Percentiles rank a stretch among this genome's conserved stretches.
These are phyloP conservation scores for Trametes villosa DNA, from an alignment of 768 basidiomycete genomes.

Conservation along the genomic window DNA sequence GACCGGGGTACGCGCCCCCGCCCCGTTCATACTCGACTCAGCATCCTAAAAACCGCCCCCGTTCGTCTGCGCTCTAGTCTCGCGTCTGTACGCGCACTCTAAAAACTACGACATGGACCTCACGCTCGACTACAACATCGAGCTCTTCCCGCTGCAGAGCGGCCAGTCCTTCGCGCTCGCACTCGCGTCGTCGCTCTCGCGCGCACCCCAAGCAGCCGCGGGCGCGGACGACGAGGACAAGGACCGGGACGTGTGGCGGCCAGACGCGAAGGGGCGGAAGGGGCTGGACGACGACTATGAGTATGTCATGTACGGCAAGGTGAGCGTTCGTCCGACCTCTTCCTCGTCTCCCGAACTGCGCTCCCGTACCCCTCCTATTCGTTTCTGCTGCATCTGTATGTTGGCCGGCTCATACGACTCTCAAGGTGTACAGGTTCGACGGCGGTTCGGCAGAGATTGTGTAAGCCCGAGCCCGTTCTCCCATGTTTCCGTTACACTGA, in stretches of 20 bases:
- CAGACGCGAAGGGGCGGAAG: conserved; percentile 77
- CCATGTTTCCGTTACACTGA: too few species aligned
- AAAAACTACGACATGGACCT: conserved; percentile 92
- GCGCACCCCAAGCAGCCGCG: conserved; percentile 55
- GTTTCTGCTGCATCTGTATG: neutral
- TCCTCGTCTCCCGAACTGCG: too few species aligned
- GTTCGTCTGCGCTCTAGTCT: conserved; percentile 56
- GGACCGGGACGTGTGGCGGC: conserved; percentile 81
- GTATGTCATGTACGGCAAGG: conserved; percentile 99
- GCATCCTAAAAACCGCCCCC: neutral
- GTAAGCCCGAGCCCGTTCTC: conserved; percentile 50
- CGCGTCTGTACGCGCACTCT: conserved; percentile 86
- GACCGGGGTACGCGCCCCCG: conserved; percentile 76
- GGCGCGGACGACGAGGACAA: conserved; percentile 65
- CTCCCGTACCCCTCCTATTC: too few species aligned
- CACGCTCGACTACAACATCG: conserved; percentile 92
- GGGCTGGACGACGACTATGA: conserved; percentile 95
- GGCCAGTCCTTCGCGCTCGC: conserved; percentile 83
- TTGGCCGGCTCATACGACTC: neutral
- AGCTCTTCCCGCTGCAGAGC: conserved; percentile 76
- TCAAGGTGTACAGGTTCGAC: conserved; percentile 95
- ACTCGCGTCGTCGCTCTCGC: conserved; percentile 78
- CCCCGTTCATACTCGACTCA: neutral
- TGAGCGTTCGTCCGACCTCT: conserved; percentile 46
- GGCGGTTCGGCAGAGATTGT: conserved; percentile 82